Evolutionary conservation across 306 rosid genomes (phyloP), one percentile per base, ranked within the genome.

Genomic region (Cucurbita ficifolia): DNA sequence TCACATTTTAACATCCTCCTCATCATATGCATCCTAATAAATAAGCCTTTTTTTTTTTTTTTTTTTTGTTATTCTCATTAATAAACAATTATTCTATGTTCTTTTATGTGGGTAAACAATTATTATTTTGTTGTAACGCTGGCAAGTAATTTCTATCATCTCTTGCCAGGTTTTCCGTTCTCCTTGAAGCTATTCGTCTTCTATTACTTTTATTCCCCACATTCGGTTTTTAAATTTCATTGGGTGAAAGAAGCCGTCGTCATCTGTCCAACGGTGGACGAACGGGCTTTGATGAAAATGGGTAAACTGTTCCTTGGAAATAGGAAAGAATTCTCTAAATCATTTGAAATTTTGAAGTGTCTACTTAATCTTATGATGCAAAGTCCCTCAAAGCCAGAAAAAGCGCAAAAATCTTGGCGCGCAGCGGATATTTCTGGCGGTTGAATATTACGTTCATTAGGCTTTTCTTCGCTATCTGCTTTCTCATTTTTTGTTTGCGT

Each of bases 261-360:
- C 22, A 8, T 36, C 22, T 22, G 22, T 10, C 42, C 19, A 64
- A 64, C 71, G 74, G 57, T 70, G 7, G 65, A 7, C 16, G n/a
- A 64, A 7, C 50, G 22, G 18, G 21, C 33, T n/a, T 17, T 0
- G 11, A 65, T 65, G 72, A 43, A 65, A 65, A 65, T 65, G 72
- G 72, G 53, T 7, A 39, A 65, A 65, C 72, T 65, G 72, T 65
- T 65, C 53, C 72, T 19, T 43, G 53, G 53, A 42, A 65, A 65
- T 65, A 65, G 72, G 72, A 16, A 35, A 35, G 67, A 64, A 18
- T 42, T 62, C 52, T 42, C 52, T 11, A 43, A 64, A 64, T n/a
- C 16, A 38, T 38, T 62, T 62, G 24, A 9, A 62, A 17, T 1
- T 4, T 62, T 59, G 12, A 11, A 42, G 42, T 64, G 42, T 64